Percentiles rank a stretch among this genome's conserved stretches.
These are phyloP conservation scores for Hanseniaspora lindneri DNA, from an alignment of 805 yeast species.

Conservation along the genomic window DNA sequence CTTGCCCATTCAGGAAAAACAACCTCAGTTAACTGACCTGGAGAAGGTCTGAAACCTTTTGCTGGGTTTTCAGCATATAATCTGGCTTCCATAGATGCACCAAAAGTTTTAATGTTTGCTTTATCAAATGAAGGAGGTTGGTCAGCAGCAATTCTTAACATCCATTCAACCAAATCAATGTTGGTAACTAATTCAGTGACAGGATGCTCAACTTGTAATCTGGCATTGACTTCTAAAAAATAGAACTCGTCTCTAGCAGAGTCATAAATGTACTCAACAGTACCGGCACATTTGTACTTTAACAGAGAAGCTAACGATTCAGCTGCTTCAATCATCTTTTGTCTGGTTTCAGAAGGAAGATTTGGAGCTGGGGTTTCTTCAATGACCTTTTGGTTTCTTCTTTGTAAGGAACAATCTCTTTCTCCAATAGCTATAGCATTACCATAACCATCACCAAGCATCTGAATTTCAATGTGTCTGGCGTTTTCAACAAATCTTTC, in stretches of 20 bases:
- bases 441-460: constrained; percentile 93
- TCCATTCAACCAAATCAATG: constrained; percentile 91
- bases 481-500: constrained; percentile 92
- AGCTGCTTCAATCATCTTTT: constrained; percentile 66
- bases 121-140: constrained; percentile 63
- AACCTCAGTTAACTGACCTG: constrained; percentile 83
- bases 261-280: constrained; percentile 91
- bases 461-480: constrained; percentile 91
- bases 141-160: constrained; percentile 85
- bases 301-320: constrained; percentile 69
- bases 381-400: constrained; percentile 91
- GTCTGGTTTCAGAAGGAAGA: constrained; percentile 68
- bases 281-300: constrained; percentile 94
- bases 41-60: constrained; percentile 88
- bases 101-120: constrained; percentile 48
- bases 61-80: constrained; percentile 95
- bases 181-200: constrained; percentile 94
- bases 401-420: constrained; percentile 93
- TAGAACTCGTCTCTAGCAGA: constrained; percentile 77
- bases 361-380: constrained; percentile 98
- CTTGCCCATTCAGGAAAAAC: constrained; percentile 83
- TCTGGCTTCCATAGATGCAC: constrained; percentile 95
- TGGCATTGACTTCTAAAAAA: constrained; percentile 90
- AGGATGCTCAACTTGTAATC: constrained; percentile 96
- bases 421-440: constrained; percentile 90